Conservation (phyloP, 768 basidiomycete genomes). For the Tricholoma hemisulphureum region DNA sequence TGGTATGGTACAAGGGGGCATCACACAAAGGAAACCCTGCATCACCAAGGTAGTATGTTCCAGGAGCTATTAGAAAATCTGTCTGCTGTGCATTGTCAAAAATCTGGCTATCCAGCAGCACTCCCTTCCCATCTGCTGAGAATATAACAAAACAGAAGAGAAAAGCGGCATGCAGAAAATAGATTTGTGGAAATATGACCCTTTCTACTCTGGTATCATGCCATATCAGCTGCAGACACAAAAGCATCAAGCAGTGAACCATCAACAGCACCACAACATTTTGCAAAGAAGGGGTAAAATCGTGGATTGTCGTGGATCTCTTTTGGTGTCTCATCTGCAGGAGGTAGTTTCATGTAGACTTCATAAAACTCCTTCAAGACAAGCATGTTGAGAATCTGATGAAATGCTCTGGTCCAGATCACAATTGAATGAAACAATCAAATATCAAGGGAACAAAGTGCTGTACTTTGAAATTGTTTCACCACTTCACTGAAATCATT, state of each 20-base stretch:
- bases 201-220: constrained; percentile 24
- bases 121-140: constrained; percentile 42
- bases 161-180: constrained; percentile 34
- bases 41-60: constrained; percentile 36
- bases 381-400: constrained; percentile 18
- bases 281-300: constrained; percentile 33
- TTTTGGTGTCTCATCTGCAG: constrained; percentile 13
- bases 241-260: constrained; percentile 29
- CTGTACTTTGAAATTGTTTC: no score
- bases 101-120: constrained; percentile 32
- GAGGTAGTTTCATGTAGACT: constrained; percentile 6
- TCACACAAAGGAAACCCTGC: constrained; percentile 36
- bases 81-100: constrained; percentile 25
- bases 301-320: constrained; percentile 28
- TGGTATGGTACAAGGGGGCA: constrained; percentile 37
- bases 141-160: constrained; percentile 36
- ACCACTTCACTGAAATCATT: background rate
- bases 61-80: constrained; percentile 30
- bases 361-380: constrained; percentile 6
- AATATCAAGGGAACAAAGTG: no score
- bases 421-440: no score
- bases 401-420: constrained; percentile 19
- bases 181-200: constrained; percentile 38
- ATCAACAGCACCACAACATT: constrained; percentile 33
- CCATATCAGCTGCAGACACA: constrained; percentile 12